These are phyloP conservation scores for Claviceps sp. DNA, from an alignment of 2,329 filamentous ascomycete genomes.

Conservation along the genomic window DNA sequence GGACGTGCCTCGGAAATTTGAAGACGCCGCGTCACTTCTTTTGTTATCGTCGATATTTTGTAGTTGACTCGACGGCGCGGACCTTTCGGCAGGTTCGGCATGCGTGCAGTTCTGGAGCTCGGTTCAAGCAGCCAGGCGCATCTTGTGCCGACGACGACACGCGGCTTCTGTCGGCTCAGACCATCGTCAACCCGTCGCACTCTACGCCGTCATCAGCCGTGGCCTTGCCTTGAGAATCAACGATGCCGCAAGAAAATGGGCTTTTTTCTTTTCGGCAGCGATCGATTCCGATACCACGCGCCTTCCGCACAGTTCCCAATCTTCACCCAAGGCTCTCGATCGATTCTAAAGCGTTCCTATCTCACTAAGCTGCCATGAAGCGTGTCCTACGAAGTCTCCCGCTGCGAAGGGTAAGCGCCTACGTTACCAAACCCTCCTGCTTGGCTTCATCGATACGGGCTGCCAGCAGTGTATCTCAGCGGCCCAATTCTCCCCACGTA, in stretches of 20 bases:
- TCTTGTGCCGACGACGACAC: not conserved
- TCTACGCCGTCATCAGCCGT: constrained; percentile 5
- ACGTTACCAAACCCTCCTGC: constrained; percentile 11
- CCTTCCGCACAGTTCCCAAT: not conserved
- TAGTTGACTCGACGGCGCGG: not conserved
- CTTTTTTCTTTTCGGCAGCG: not conserved
- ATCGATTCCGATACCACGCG: not conserved
- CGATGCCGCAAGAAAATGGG: not conserved
- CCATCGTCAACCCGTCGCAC: constrained; percentile 3
- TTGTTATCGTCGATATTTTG: not conserved
- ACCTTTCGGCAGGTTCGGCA: no score
- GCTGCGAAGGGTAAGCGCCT: constrained; percentile 12
- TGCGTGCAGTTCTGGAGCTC: not conserved
- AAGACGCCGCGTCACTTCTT: not conserved
- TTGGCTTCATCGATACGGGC: constrained; percentile 17
- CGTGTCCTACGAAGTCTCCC: constrained; percentile 18
- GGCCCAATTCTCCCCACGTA: constrained; percentile 40
- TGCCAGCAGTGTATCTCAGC: constrained; percentile 40
- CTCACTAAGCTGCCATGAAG: constrained; percentile 16
- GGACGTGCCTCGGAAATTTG: no score
- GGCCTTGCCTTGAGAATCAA: not conserved
- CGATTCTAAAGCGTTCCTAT: not conserved
- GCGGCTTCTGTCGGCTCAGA: constrained; percentile 23
- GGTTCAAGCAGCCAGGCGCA: not conserved
- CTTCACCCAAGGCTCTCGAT: no score